Base-by-base conservation (phyloP, 345 rosid species). In the Melaleuca quinquenervia region DNA sequence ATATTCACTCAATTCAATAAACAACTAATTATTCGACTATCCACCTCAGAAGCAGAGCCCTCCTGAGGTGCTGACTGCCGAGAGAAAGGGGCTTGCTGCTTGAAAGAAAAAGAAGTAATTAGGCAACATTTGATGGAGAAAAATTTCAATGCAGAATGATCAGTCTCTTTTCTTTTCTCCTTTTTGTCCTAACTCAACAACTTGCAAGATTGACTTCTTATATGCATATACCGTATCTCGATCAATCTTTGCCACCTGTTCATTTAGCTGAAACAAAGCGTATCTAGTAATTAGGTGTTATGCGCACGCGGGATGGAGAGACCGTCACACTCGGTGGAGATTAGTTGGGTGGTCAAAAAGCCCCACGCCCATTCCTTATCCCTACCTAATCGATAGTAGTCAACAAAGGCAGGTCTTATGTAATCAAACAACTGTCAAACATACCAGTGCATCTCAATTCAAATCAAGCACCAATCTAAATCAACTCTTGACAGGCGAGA, bases 291-390 rank as follows among this genome's bases (percentile, higher is more conserved):
- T 16, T 62, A 62, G 11, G 29, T 29, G 0, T 6, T 29, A 6
- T 20, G 1, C 29, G 5, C 2, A 3, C 7, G 3, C 0, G 0
- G 11, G 1, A 62, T 15, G 75, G 44, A 62, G 41, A 29, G 44
- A 62, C 11, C 2, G 1, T 62, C 11, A 29, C 6, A 62, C 11
- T 62, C 44, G 2, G 29, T 15, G 0, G 22, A 2, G 11, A 62
- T 62, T 62, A 29, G 22, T 15, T 0, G 22, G 21, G 11, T 29
- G 44, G 15, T 62, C 18, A 29, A 62, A 58, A 62, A 62, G 0
- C 21, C 1, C 0, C 10, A 15, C 75, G 14, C 15, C 41, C 0
- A 1, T 15, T 62, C 21, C 0, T 15, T 27, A 3, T 7, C 11
- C 21, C 2, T 27, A 4, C 44, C 6, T 3, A 4, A 62, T 62